phyloP scores from a whole-genome alignment of 2,329 filamentous ascomycete genomes.

The Ophiocordyceps sinensis region DNA sequence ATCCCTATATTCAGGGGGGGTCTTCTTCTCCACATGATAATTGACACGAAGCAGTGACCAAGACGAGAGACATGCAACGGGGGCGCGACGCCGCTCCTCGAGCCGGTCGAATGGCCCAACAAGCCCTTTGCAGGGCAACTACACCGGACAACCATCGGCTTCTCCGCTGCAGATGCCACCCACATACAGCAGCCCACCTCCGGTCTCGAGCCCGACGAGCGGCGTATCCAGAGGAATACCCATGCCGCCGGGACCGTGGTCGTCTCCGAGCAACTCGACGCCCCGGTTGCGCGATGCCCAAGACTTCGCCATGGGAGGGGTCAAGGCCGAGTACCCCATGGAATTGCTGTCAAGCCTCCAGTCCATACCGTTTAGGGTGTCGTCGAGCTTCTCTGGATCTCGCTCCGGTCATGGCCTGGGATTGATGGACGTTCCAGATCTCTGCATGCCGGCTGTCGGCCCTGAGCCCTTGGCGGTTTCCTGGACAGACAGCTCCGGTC shows the following conservation, averaged over 20 bases:
- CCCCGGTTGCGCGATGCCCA: constrained; percentile 6
- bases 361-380: constrained; percentile 5
- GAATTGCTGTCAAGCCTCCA: constrained; percentile 6
- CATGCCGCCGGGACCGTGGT: constrained; percentile 10
- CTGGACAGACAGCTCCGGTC: constrained; percentile 24
- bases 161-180: constrained; percentile 9
- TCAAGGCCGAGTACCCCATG: constrained; percentile 10
- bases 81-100: constrained; percentile 1
- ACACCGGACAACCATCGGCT: constrained; percentile 4
- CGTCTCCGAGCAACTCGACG: constrained; percentile 4
- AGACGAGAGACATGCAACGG: constrained; percentile 3
- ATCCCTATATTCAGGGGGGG: neutral
- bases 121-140: constrained; percentile 6
- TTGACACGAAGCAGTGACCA: constrained; percentile 1
- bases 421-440: constrained; percentile 6
- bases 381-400: constrained; percentile 9
- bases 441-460: constrained; percentile 6
- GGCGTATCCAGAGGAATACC: constrained; percentile 3
- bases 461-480: constrained; percentile 1
- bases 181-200: constrained; percentile 4
- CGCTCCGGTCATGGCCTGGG: constrained; percentile 8
- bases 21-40: neutral
- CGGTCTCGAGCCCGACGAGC: constrained; percentile 1
- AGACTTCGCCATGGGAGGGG: constrained; percentile 8
- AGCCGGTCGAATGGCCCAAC: constrained; percentile 6